Percentiles rank a stretch among this genome's conserved stretches.
Conservation (phyloP, 2,329 filamentous ascomycete species). For the Botrytis byssoidea region DNA sequence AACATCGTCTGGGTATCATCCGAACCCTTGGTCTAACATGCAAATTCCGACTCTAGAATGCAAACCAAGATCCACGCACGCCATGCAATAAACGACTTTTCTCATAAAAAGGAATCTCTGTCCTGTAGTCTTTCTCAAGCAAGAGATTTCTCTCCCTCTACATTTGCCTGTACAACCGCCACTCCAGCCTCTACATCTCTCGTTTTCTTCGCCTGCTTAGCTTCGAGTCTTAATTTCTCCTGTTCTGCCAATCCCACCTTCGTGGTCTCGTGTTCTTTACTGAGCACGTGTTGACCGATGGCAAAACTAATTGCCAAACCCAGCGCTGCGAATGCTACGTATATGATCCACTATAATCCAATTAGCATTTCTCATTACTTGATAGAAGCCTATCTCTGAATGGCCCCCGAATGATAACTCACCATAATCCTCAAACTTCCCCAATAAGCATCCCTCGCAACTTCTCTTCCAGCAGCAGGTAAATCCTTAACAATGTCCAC, state of each 20-base stretch:
- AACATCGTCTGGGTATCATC: not conserved
- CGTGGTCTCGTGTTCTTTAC: slow-evolving; percentile 50
- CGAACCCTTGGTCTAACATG: not conserved
- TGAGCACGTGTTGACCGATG: slow-evolving; percentile 46
- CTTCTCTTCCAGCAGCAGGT: slow-evolving; percentile 27
- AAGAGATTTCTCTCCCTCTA: slow-evolving; percentile 8
- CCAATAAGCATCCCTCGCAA: slow-evolving; percentile 32
- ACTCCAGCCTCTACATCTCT: slow-evolving; percentile 16
- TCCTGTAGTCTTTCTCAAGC: not conserved
- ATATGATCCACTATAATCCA: slow-evolving; percentile 35
- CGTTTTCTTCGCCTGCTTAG: slow-evolving; percentile 25
- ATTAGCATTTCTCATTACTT: slow-evolving; percentile 1
- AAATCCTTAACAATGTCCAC: slow-evolving; percentile 32
- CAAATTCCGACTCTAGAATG: not conserved
- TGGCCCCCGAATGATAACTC: not conserved
- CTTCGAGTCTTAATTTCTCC: slow-evolving; percentile 28
- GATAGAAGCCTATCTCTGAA: not conserved
- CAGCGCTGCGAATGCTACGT: slow-evolving; percentile 33
- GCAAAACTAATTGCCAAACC: slow-evolving; percentile 46
- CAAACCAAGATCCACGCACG: not conserved
- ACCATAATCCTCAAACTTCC: slow-evolving; percentile 35
- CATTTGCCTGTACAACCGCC: not conserved
- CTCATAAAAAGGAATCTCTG: not conserved
- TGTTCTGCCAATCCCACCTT: slow-evolving; percentile 45
- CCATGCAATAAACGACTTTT: not conserved